These are phyloP conservation scores for Sphenostylis stenocarpa DNA, from an alignment of 306 rosid species.

Conservation along the genomic window DNA sequence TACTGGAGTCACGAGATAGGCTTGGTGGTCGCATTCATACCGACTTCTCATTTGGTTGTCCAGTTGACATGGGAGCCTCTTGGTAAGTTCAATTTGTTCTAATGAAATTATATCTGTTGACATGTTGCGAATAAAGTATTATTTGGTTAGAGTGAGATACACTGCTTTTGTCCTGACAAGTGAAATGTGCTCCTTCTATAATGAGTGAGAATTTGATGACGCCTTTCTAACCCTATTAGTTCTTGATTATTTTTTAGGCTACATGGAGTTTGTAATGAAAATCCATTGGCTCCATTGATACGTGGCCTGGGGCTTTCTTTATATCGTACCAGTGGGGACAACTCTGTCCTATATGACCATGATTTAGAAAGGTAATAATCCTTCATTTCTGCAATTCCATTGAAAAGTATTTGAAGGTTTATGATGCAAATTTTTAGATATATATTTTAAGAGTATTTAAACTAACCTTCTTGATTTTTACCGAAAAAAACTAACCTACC, in stretches of 20 bases:
- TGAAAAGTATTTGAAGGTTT: conserved; percentile 19
- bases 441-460: background rate
- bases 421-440: background rate
- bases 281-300: conserved; percentile 88
- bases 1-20: conserved; percentile 78
- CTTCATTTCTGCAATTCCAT: background rate
- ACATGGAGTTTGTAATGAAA: conserved; percentile 87
- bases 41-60: conserved; percentile 79
- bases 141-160: background rate
- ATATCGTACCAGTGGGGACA: conserved; percentile 84
- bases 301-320: conserved; percentile 70
- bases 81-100: conserved; percentile 48
- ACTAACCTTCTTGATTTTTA: too few relatives aligned
- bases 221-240: background rate
- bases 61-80: conserved; percentile 93
- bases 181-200: background rate
- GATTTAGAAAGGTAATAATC: conserved; percentile 78
- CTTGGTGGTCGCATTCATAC: conserved; percentile 91
- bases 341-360: conserved; percentile 91
- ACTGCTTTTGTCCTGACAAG: background rate
- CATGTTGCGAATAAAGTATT: background rate
- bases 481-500: background rate
- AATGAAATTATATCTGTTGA: conserved; percentile 3
- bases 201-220: background rate
- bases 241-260: conserved; percentile 53